Base-by-base conservation (phyloP, 768 basidiomycete genomes). In the Naganishia randhawae region DNA sequence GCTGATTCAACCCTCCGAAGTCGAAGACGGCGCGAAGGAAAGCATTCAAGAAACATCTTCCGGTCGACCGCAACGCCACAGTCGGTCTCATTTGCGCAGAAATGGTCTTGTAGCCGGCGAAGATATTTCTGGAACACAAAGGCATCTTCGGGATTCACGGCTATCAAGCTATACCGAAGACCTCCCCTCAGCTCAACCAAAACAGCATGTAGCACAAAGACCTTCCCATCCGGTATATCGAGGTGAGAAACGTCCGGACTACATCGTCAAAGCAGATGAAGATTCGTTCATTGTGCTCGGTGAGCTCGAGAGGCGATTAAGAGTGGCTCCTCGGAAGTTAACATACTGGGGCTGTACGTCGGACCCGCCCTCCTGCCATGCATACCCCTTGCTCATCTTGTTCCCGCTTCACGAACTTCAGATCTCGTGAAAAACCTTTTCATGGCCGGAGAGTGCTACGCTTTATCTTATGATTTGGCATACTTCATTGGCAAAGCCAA, bases 371-470 rank as follows among this genome's bases (percentile, higher is more conserved):
- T 39, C 27, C 1, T 25, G 4, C 41, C 19, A 13, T 39, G 25
- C 11, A 2, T 11, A 8, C 19, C 1, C 7, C 32, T 7, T 27
- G 8, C 50, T 39, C 48, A 39, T 37, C 19, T 22, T n/a, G n/a
- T 22, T 22, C n/a, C 33, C 35, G 22, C 37, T 11, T 39, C n/a
- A n/a, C n/a, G n/a, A n/a, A 29, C n/a, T 2, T 16, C 61, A 79
- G 76, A 78, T 62, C 86, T 95, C 39, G 89, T 96, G 48, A 92
- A 91, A 71, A 90, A 93, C 74, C 82, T 86, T 27, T 97, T 96
- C 81, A 96, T 98, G 94, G 94, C 86, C 3, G 94, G 94, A 19
- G 93, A 98, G 80, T 80, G 92, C 68, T 98, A 97, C 78, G 92
- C 87, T 7, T 82, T 98, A 35, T 92, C 89, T 55, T 91, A 89